Conservation (phyloP, 768 basidiomycete genomes). For the Serendipita sp. region DNA sequence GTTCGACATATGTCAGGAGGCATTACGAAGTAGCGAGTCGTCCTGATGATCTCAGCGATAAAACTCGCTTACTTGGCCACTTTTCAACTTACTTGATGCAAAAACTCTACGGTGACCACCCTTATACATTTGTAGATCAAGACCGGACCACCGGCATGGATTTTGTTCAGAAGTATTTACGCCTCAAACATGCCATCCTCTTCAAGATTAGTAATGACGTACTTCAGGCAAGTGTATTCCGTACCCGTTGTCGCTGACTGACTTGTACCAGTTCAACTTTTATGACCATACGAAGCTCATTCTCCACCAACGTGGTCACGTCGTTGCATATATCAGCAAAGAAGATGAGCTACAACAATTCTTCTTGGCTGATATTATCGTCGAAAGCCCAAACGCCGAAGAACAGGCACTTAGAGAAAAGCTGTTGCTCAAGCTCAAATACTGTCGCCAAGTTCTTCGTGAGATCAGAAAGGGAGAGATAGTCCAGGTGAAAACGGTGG, state of each 20-base stretch:
- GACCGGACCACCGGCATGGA: constrained; percentile 70
- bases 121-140: constrained; percentile 61
- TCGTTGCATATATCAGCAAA: constrained; percentile 85
- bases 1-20: constrained; percentile 54
- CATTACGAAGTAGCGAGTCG: constrained; percentile 51
- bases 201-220: constrained; percentile 94
- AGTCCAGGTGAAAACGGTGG: background rate
- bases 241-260: background rate
- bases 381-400: background rate
- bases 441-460: constrained; percentile 66
- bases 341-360: constrained; percentile 61
- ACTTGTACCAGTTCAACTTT: constrained; percentile 73
- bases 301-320: constrained; percentile 59
- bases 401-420: background rate
- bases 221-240: constrained; percentile 55
- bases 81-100: constrained; percentile 94
- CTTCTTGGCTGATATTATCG: constrained; percentile 57
- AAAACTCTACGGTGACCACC: constrained; percentile 67
- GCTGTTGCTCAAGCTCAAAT: constrained; percentile 66
- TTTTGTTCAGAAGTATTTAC: constrained; percentile 86
- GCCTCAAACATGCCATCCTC: constrained; percentile 94
- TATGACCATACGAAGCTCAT: constrained; percentile 95
- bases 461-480: constrained; percentile 5
- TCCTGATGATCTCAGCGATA: constrained; percentile 72
- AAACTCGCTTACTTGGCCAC: constrained; percentile 83